phyloP scores from a whole-genome alignment of 805 yeast species.

The Sporopachydermia lactativora region DNA sequence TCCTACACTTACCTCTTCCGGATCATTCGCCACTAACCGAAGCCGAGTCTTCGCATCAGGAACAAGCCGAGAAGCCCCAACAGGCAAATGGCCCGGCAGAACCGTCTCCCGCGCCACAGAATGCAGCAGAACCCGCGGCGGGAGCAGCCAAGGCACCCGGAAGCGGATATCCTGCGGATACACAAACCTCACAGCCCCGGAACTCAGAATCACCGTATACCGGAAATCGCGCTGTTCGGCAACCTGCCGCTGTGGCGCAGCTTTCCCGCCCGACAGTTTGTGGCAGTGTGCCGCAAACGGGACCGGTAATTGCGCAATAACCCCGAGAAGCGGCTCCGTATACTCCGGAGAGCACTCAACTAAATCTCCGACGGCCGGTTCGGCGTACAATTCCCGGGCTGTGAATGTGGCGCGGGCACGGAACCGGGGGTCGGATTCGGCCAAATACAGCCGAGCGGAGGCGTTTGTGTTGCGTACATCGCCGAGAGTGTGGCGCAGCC shows the following conservation, averaged over 20 bases:
- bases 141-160: not conserved
- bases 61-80: not conserved
- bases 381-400: not conserved
- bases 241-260: not conserved
- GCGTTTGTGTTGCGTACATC: too few species aligned
- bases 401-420: too few species aligned
- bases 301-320: not conserved
- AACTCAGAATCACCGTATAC: not conserved
- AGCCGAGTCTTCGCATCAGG: not conserved
- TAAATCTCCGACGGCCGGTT: not conserved
- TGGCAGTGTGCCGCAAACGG: too few species aligned
- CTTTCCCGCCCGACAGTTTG: not conserved
- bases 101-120: not conserved
- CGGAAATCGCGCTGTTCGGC: not conserved
- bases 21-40: too few species aligned
- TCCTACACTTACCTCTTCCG: too few species aligned
- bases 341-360: not conserved
- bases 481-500: too few species aligned
- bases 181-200: not conserved
- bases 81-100: not conserved
- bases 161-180: not conserved
- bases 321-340: not conserved
- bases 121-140: not conserved
- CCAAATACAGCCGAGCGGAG: too few species aligned
- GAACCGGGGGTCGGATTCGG: too few species aligned